A percentile compares a stretch with the other conserved stretches of the same genome.
Conservation (phyloP, 2,329 filamentous ascomycete genomes). For the Fusarium sp. region DNA sequence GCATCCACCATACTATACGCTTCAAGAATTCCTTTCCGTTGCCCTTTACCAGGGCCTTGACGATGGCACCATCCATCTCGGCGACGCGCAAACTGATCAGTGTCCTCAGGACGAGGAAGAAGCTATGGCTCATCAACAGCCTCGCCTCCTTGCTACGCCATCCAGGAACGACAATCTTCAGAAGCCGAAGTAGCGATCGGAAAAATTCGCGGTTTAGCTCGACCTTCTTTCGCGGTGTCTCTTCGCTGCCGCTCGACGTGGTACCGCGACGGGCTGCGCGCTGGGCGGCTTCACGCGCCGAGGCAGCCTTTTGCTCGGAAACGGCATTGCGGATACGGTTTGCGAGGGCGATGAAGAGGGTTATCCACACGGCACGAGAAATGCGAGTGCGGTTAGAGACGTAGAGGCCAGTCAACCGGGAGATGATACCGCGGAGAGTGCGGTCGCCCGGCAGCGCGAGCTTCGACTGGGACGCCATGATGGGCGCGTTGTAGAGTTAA, state of each 20-base stretch:
- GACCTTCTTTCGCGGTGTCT: constrained; percentile 78
- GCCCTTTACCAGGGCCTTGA: constrained; percentile 91
- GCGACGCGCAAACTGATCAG: constrained; percentile 96
- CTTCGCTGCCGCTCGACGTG: constrained; percentile 55
- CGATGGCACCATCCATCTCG: constrained; percentile 92
- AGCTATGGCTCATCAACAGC: constrained; percentile 88
- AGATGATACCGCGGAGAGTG: constrained; percentile 73
- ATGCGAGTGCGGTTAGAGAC: constrained; percentile 84
- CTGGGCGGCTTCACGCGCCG: constrained; percentile 73
- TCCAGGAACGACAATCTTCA: constrained; percentile 90
- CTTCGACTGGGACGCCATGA: constrained; percentile 83
- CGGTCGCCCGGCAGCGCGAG: constrained; percentile 70
- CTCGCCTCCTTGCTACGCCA: constrained; percentile 90
- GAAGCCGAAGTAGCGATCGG: constrained; percentile 79
- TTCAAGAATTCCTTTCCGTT: constrained; percentile 91
- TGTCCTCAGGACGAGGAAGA: constrained; percentile 91
- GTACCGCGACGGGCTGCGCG: constrained; percentile 61
- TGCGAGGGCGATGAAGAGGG: constrained; percentile 81
- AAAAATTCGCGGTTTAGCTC: constrained; percentile 89
- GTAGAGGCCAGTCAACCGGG: constrained; percentile 78
- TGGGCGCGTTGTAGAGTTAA: constrained; percentile 16
- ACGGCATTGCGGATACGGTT: constrained; percentile 94
- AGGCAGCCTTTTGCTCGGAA: constrained; percentile 90
- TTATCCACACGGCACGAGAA: constrained; percentile 85
- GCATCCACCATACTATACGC: constrained; percentile 97